Evolutionary conservation across 2,329 filamentous ascomycete genomes (phyloP).

Genomic region (Sordariomycetes sp.): DNA sequence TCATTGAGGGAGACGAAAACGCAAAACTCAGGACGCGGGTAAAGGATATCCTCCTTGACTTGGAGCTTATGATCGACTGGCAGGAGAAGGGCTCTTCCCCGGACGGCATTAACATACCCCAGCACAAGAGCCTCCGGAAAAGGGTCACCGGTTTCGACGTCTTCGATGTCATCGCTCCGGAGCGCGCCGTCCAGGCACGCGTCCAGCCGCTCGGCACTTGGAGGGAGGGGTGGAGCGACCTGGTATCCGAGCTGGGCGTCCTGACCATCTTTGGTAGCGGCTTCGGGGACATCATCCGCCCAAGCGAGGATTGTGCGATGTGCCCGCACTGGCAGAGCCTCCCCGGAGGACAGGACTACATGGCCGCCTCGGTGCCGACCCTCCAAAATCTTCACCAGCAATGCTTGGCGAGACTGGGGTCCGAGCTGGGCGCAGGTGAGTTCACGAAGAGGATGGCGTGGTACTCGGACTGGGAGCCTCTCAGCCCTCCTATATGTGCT

Average conservation of each 20-base stretch:
- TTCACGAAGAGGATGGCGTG: background rate
- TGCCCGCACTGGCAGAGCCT: background rate
- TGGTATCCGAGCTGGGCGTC: background rate
- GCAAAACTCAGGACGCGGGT: background rate
- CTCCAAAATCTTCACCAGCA: background rate
- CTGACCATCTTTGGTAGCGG: background rate
- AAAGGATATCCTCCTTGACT: background rate
- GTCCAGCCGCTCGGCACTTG: background rate
- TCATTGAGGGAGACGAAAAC: background rate
- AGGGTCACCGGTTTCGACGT: background rate
- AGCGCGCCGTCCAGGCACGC: background rate
- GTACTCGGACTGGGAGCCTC: background rate
- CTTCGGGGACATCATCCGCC: background rate
- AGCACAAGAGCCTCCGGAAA: background rate
- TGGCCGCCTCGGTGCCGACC: background rate
- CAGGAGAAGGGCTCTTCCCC: background rate
- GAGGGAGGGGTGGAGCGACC: background rate
- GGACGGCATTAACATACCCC: background rate
- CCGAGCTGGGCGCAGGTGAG: background rate
- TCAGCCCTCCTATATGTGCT: background rate
- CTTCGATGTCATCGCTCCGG: background rate
- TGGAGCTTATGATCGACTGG: background rate
- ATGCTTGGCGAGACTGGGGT: background rate
- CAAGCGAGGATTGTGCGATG: background rate
- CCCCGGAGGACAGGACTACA: background rate